phyloP scores from a whole-genome alignment of 2,329 filamentous ascomycete species.

The Bipolaris sorokiniana region DNA sequence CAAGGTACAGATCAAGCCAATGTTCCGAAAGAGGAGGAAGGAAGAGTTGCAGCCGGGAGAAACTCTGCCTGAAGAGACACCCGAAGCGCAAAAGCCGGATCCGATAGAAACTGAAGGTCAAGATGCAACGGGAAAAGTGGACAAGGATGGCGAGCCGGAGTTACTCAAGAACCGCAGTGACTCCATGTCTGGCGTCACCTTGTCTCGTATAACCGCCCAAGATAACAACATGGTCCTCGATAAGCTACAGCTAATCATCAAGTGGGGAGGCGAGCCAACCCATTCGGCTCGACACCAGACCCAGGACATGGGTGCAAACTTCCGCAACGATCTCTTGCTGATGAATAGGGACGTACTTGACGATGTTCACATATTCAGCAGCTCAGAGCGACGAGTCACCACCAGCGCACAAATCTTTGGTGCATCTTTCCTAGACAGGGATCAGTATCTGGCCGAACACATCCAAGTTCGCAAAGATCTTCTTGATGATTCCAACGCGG shows the following conservation, averaged over 20 bases:
- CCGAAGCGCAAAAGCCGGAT: conserved; percentile 30
- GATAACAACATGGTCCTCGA: conserved; percentile 94
- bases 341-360: conserved; percentile 92
- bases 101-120: conserved; percentile 27
- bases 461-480: conserved; percentile 93
- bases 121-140: conserved; percentile 29
- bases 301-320: conserved; percentile 91
- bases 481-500: conserved; percentile 95
- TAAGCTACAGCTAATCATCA: conserved; percentile 96
- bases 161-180: conserved; percentile 62
- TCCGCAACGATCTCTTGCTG: conserved; percentile 91
- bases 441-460: conserved; percentile 82
- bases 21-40: conserved; percentile 89
- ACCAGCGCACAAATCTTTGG: conserved; percentile 98
- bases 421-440: conserved; percentile 83
- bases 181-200: conserved; percentile 85
- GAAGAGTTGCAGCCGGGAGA: conserved; percentile 58
- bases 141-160: conserved; percentile 23
- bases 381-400: conserved; percentile 90
- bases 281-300: conserved; percentile 96
- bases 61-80: conserved; percentile 36
- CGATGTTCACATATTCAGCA: conserved; percentile 93
- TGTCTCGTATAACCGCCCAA: conserved; percentile 90
- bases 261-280: conserved; percentile 98
- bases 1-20: conserved; percentile 98